A percentile compares a stretch with the other conserved stretches of the same genome.
phyloP scores from a whole-genome alignment of 768 basidiomycete genomes.

The Boletus coccyginus region DNA sequence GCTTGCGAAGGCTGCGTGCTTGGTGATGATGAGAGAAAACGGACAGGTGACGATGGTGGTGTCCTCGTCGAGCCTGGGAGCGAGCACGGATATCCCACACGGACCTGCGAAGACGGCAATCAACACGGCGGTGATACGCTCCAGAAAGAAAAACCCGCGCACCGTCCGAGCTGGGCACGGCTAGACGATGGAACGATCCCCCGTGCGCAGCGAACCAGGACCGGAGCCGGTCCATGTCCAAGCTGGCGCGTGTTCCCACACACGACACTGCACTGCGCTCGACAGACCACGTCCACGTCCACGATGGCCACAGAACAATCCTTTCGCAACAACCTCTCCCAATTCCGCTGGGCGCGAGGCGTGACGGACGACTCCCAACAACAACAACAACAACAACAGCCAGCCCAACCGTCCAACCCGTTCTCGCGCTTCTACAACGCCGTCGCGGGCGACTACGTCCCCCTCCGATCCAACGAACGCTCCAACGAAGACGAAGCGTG shows the following conservation, averaged over 20 bases:
- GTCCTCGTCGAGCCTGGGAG: conserved; percentile 49
- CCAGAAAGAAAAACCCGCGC: not conserved
- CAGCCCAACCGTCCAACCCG: conserved; percentile 47
- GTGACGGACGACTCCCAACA: conserved; percentile 67
- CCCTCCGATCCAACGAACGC: conserved; percentile 74
- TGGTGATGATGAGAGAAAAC: conserved; percentile 61
- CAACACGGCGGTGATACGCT: not conserved
- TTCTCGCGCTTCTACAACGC: conserved; percentile 88
- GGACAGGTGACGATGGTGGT: conserved; percentile 64
- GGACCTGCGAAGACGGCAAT: conserved; percentile 29
- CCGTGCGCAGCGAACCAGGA: conserved; percentile 50
- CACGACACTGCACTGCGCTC: too few relatives aligned
- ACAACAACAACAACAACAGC: conserved; percentile 22
- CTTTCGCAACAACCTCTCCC: conserved; percentile 73
- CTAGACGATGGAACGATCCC: conserved; percentile 49
- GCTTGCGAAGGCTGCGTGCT: conserved; percentile 44
- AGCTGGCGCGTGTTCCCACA: too few relatives aligned
- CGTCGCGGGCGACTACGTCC: conserved; percentile 85
- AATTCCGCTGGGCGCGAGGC: conserved; percentile 84
- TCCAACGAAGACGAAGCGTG: conserved; percentile 96
- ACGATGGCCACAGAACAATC: conserved; percentile 49
- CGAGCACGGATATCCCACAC: conserved; percentile 50
- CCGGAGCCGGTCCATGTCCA: conserved; percentile 33
- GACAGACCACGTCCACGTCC: conserved; percentile 7
- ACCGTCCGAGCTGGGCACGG: conserved; percentile 45